Evolutionary conservation across 257 asterid species (phyloP).

Genomic region (Thymus mandschuricus): DNA sequence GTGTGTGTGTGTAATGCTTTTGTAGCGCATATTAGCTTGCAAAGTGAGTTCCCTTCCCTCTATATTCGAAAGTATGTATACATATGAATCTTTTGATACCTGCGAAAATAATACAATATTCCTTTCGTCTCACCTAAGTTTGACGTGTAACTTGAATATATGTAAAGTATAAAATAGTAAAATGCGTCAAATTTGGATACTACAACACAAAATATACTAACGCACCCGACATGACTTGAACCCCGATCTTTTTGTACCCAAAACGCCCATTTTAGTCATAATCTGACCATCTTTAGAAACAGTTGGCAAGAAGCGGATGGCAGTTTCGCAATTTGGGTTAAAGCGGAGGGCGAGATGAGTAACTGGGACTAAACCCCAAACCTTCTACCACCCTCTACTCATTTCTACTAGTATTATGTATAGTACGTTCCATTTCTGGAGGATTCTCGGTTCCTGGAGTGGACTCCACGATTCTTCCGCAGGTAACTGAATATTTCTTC

Average conservation of each 20-base stretch:
- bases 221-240: too few species aligned
- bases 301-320: background rate
- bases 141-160: too few species aligned
- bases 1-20: slow-evolving; percentile 5
- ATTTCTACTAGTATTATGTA: too few species aligned
- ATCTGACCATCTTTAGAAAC: too few species aligned
- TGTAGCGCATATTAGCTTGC: background rate
- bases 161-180: too few species aligned
- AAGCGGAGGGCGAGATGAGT: slow-evolving; percentile 23
- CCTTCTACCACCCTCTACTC: slow-evolving; percentile 3
- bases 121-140: background rate
- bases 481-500: slow-evolving; percentile 22
- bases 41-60: slow-evolving; percentile 5
- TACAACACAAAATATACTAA: too few species aligned
- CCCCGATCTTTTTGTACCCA: too few species aligned
- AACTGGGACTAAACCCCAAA: slow-evolving; percentile 33
- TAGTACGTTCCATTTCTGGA: background rate
- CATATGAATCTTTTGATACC: background rate
- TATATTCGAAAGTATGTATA: slow-evolving; percentile 1
- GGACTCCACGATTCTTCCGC: background rate
- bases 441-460: slow-evolving; percentile 13
- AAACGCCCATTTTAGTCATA: too few species aligned
- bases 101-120: background rate
- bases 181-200: too few species aligned
- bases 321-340: background rate